These are phyloP conservation scores for Monosporascus sp. DNA, from an alignment of 2,329 filamentous ascomycete genomes.

Conservation along the genomic window DNA sequence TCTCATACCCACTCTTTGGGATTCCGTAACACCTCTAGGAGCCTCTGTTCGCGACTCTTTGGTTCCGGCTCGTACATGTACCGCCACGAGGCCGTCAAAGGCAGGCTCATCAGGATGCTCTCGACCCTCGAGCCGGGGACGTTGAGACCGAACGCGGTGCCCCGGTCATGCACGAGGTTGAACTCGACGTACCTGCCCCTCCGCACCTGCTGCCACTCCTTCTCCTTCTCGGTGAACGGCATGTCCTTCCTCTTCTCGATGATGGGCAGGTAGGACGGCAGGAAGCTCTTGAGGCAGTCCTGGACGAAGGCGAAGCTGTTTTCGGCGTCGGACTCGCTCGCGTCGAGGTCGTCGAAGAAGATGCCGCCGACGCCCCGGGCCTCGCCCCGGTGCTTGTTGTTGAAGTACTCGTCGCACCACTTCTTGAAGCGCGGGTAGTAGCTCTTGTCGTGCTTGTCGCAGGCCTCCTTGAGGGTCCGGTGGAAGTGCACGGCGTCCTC, in stretches of 20 bases:
- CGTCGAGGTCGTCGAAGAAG: slow-evolving; percentile 97
- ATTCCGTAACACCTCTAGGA: slow-evolving; percentile 66
- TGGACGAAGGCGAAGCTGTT: slow-evolving; percentile 86
- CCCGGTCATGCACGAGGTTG: slow-evolving; percentile 93
- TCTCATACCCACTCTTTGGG: slow-evolving; percentile 62
- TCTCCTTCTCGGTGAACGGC: slow-evolving; percentile 80
- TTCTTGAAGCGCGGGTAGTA: slow-evolving; percentile 96
- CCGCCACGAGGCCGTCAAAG: slow-evolving; percentile 86
- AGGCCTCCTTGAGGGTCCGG: slow-evolving; percentile 83
- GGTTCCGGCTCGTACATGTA: slow-evolving; percentile 89
- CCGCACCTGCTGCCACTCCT: slow-evolving; percentile 93
- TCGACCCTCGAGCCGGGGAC: slow-evolving; percentile 89
- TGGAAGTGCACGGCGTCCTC: slow-evolving; percentile 98
- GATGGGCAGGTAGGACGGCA: slow-evolving; percentile 88
- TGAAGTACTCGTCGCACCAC: slow-evolving; percentile 98
- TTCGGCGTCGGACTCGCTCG: slow-evolving; percentile 78
- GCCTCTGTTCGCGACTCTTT: slow-evolving; percentile 69
- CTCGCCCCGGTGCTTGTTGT: slow-evolving; percentile 85
- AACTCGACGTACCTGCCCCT: slow-evolving; percentile 97
- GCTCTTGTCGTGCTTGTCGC: slow-evolving; percentile 84
- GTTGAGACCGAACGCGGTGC: slow-evolving; percentile 89
- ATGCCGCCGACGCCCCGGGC: slow-evolving; percentile 87
- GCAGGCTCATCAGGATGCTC: slow-evolving; percentile 96
- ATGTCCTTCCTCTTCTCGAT: slow-evolving; percentile 85
- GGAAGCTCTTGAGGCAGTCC: slow-evolving; percentile 78